These are phyloP conservation scores for Peniophora sp. DNA, from an alignment of 1,284 basidiomycete genomes.

Conservation along the genomic window DNA sequence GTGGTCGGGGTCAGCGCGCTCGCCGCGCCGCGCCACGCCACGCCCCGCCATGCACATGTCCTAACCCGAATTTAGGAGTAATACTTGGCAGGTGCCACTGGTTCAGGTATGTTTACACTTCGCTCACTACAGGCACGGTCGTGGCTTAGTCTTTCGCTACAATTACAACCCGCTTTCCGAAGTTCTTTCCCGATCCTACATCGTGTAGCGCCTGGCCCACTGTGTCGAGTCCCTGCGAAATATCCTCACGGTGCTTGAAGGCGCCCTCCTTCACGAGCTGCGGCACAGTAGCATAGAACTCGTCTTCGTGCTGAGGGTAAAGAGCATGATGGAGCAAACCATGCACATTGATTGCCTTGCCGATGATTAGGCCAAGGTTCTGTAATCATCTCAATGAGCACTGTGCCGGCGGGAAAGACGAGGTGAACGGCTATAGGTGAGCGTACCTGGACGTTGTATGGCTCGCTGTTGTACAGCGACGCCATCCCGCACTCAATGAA, in stretches of 20 bases:
- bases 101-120: too few species aligned
- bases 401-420: too few species aligned
- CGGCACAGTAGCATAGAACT: constrained; percentile 46
- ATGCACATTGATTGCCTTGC: constrained; percentile 42
- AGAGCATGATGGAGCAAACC: constrained; percentile 52
- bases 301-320: constrained; percentile 25
- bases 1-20: too few species aligned
- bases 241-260: constrained; percentile 51
- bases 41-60: too few species aligned
- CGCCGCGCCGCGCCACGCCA: too few species aligned
- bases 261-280: constrained; percentile 45
- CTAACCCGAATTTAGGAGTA: too few species aligned
- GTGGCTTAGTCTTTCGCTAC: too few species aligned
- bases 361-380: constrained; percentile 31
- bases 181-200: constrained; percentile 49
- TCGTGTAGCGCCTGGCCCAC: constrained; percentile 43
- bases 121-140: too few species aligned
- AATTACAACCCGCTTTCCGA: constrained; percentile 47
- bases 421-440: not conserved
- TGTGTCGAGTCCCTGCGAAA: constrained; percentile 41
- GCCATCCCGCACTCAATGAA: constrained; percentile 37
- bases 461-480: constrained; percentile 20
- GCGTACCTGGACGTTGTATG: constrained; percentile 18
- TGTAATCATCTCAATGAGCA: constrained; percentile 4
- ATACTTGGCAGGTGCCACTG: too few species aligned